Percentiles rank a stretch among this genome's conserved stretches.
Conservation (phyloP, 139 green algal genomes). For the Desmodesmus armatus region DNA sequence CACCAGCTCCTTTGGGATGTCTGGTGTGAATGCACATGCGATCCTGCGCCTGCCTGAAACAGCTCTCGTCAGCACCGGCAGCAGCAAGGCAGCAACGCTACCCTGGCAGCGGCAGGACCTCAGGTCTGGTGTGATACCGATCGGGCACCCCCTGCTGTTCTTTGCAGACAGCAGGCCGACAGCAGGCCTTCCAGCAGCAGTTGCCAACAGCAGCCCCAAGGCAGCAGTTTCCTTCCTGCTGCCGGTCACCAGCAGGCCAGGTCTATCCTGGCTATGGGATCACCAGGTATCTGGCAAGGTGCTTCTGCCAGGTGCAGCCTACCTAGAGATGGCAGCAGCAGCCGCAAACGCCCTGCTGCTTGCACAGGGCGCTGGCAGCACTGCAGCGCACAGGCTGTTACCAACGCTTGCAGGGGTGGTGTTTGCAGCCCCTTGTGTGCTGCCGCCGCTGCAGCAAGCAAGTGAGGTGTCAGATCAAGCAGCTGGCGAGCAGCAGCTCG, state of each 20-base stretch:
- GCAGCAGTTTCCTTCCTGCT: constrained; percentile 37
- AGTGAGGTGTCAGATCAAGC: no score
- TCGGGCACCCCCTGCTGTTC: constrained; percentile 68
- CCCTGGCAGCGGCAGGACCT: constrained; percentile 54
- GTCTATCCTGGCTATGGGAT: constrained; percentile 58
- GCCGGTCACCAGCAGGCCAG: background rate
- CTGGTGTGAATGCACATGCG: constrained; percentile 86
- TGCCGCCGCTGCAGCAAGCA: constrained; percentile 52
- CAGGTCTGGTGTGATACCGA: constrained; percentile 49
- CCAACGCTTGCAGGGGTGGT: constrained; percentile 31
- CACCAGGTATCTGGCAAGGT: constrained; percentile 46
- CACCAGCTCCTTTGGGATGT: constrained; percentile 91
- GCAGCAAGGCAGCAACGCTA: constrained; percentile 28
- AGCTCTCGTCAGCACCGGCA: constrained; percentile 3
- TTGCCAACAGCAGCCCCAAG: background rate
- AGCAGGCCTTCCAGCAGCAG: no score
- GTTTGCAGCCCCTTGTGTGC: constrained; percentile 64
- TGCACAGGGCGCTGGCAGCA: background rate
- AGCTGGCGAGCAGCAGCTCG: no score
- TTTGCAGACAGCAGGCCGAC: background rate
- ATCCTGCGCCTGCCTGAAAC: constrained; percentile 55
- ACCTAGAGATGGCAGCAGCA: constrained; percentile 71
- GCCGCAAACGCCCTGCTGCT: background rate
- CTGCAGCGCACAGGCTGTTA: background rate
- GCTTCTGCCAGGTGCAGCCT: constrained; percentile 56